Conservation (phyloP, 169 alveolate species). For the Plasmodium reichenowi region DNA sequence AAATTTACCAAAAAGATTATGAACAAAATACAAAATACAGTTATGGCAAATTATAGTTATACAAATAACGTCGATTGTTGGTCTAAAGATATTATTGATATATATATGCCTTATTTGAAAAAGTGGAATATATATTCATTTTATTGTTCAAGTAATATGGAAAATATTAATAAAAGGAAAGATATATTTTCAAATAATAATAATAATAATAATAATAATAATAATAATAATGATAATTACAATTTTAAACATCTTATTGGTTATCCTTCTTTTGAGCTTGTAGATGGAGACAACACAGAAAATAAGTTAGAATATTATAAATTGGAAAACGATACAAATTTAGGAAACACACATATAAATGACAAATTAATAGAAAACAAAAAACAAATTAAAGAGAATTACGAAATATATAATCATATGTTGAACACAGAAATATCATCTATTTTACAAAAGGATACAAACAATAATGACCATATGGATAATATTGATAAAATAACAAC, state of each 20-base stretch:
- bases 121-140: constrained; percentile 73
- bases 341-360: too few relatives aligned
- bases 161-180: constrained; percentile 44
- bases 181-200: constrained; percentile 32
- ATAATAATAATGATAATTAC: constrained; percentile 3
- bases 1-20: not conserved
- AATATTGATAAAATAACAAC: too few relatives aligned
- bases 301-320: too few relatives aligned
- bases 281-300: constrained; percentile 2
- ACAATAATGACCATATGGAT: too few relatives aligned
- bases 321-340: too few relatives aligned
- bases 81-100: constrained; percentile 63
- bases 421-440: too few relatives aligned
- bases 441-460: too few relatives aligned
- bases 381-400: too few relatives aligned
- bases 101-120: constrained; percentile 64
- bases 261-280: constrained; percentile 60
- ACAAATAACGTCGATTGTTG: constrained; percentile 75
- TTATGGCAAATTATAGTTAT: constrained; percentile 22
- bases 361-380: too few relatives aligned
- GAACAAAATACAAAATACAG: constrained; percentile 26
- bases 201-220: constrained; percentile 14
- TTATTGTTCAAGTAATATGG: constrained; percentile 75
- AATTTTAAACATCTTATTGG: constrained; percentile 64
- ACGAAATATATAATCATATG: too few relatives aligned